A percentile compares a stretch with the other conserved stretches of the same genome.
These are phyloP conservation scores for Ophiocordyceps sinensis DNA, from an alignment of 2,329 filamentous ascomycete species.

Conservation along the genomic window DNA sequence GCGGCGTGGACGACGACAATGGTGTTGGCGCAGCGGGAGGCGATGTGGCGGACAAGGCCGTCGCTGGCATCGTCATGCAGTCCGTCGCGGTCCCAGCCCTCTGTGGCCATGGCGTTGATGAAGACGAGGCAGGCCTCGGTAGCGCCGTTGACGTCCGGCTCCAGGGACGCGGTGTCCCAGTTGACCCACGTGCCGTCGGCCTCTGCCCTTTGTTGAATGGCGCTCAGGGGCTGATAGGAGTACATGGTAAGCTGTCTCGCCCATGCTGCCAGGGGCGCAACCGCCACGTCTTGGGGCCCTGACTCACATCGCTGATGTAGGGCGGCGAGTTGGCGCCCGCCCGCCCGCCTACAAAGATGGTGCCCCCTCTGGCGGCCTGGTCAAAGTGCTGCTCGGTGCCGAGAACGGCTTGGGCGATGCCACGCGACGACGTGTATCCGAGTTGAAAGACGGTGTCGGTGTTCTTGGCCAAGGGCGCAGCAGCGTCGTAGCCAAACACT, in stretches of 20 bases:
- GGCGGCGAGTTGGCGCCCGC: conserved; percentile 35
- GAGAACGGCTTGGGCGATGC: conserved; percentile 29
- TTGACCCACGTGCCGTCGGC: conserved; percentile 40
- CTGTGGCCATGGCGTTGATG: conserved; percentile 63
- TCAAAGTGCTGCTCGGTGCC: conserved; percentile 29
- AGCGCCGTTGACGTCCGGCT: conserved; percentile 21
- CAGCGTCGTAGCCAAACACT: conserved; percentile 52
- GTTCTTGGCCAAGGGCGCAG: conserved; percentile 30
- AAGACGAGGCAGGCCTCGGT: conserved; percentile 64
- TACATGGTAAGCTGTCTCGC: neutral
- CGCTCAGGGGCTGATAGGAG: conserved; percentile 32
- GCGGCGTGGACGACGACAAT: conserved; percentile 51
- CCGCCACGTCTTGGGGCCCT: neutral
- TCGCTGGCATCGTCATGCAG: conserved; percentile 58
- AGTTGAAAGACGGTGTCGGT: conserved; percentile 28
- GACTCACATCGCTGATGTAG: conserved; percentile 31
- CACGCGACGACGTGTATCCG: conserved; percentile 30
- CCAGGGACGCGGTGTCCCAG: conserved; percentile 25
- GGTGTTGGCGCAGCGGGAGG: conserved; percentile 44
- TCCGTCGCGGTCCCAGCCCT: conserved; percentile 54
- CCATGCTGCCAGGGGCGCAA: neutral
- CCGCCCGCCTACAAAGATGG: conserved; percentile 35
- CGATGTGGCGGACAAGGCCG: conserved; percentile 41
- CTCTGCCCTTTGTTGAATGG: conserved; percentile 38
- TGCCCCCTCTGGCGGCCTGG: conserved; percentile 35